phyloP scores from a whole-genome alignment of 441 rosid species.

The Populus hybrid region DNA sequence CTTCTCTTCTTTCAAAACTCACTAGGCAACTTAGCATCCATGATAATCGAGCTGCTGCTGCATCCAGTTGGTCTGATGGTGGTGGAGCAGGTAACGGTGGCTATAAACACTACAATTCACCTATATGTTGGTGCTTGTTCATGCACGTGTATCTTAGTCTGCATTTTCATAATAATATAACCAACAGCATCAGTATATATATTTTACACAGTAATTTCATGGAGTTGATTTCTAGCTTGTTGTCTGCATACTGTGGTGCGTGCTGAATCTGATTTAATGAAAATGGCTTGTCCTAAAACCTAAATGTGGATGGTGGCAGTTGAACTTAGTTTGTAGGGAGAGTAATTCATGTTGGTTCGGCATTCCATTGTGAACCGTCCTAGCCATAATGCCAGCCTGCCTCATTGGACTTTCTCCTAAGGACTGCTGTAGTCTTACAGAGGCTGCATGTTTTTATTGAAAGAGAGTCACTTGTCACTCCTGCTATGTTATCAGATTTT shows the following conservation, averaged over 20 bases:
- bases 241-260: background rate
- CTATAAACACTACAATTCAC: background rate
- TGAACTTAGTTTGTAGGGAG: background rate
- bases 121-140: background rate
- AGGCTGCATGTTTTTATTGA: background rate
- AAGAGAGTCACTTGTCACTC: background rate
- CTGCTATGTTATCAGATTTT: background rate
- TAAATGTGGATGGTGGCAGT: background rate
- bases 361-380: background rate
- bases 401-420: background rate
- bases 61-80: conserved; percentile 67
- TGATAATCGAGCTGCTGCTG: conserved; percentile 92
- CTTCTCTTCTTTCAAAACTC: conserved; percentile 79
- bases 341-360: background rate
- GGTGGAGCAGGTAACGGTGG: conserved; percentile 49
- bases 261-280: background rate
- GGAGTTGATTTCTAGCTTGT: background rate
- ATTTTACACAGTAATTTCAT: background rate
- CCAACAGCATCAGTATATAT: background rate
- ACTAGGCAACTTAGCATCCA: conserved; percentile 84
- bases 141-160: background rate
- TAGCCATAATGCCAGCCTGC: no score
- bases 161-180: background rate
- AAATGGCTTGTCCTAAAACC: background rate
- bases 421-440: background rate